Percentiles rank a stretch among this genome's conserved stretches.
These are phyloP conservation scores for Onygenales sp. DNA, from an alignment of 2,329 filamentous ascomycete genomes.

Conservation along the genomic window DNA sequence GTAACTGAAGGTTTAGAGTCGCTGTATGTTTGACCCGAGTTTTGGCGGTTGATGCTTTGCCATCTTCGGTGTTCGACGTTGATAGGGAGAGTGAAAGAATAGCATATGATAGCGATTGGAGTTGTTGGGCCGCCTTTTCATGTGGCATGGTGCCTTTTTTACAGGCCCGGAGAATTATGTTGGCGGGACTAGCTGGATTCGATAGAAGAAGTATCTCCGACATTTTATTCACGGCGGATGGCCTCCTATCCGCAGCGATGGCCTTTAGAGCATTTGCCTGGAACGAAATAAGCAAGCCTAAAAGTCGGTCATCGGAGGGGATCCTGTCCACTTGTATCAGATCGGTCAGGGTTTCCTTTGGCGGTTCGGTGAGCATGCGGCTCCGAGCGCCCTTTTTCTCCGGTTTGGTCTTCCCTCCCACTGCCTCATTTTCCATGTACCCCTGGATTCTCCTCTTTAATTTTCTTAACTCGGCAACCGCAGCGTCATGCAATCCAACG, in stretches of 20 bases:
- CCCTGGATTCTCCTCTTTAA: conserved; percentile 29
- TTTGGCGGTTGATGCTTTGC: neutral
- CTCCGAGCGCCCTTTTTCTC: neutral
- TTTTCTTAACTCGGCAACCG: conserved; percentile 30
- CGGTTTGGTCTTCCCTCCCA: conserved; percentile 5
- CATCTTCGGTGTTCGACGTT: conserved; percentile 10
- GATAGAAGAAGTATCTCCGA: conserved; percentile 22
- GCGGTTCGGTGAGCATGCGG: conserved; percentile 10
- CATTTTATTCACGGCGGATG: conserved; percentile 23
- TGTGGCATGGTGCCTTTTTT: conserved; percentile 24
- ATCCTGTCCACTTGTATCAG: conserved; percentile 27
- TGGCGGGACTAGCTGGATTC: conserved; percentile 28
- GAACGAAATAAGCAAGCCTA: conserved; percentile 27
- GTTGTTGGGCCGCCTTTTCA: conserved; percentile 34
- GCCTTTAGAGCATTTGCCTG: conserved; percentile 33
- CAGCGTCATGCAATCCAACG: conserved; percentile 30
- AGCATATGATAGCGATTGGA: conserved; percentile 35
- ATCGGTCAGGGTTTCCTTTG: conserved; percentile 28
- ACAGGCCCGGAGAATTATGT: conserved; percentile 28
- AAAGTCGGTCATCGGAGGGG: conserved; percentile 16
- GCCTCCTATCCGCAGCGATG: conserved; percentile 24
- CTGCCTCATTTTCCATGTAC: conserved; percentile 16
- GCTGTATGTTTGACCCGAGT: conserved; percentile 21
- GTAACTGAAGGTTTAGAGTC: conserved; percentile 28
- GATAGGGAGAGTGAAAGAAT: conserved; percentile 25